Base-by-base conservation (phyloP, 1,139 yeast genomes). In the Saccharomyces uvarum region DNA sequence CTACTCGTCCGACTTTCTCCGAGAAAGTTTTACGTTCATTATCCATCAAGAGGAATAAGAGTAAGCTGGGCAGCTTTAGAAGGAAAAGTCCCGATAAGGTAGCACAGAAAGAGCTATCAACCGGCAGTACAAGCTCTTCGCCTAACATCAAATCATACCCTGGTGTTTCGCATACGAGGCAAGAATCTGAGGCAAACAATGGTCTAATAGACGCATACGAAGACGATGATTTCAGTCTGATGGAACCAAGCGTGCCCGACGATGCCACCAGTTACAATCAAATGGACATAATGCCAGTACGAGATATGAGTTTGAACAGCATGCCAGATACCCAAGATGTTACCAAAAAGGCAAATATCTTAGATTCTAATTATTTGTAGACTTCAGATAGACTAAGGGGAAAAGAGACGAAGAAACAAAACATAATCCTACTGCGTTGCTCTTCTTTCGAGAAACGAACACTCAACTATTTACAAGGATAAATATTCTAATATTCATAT, bases 21-120 rank as follows among this genome's bases (percentile, higher is more conserved):
- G 66, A 63, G 33, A 63, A 58, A 50, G 49, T 66, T 14, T 57
- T 63, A 48, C 57, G 66, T 32, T 65, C 62, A 48, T 58, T 66
- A 27, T 62, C 65, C 6, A 53, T 59, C 31, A 60, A 57, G 49
- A 56, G 62, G 16, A 55, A 55, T 44, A 59, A 57, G 31, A 56
- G 53, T n/a, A 47, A 51, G 26, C 29, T 29, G 9, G 50, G 53
- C 8, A 48, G 31, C 42, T 31, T 19, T 19, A 44, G 48, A 16
- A 50, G 47, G 29, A 21, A 33, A 31, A 44, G 8, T 31, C 51
- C 38, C 14, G 48, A 4, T 33, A 50, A 29, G 44, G 44, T 21
- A 50, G n/a, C 31, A 29, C 52, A 26, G 19, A 48, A 14, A 50
- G 42, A 14, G 16, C 28, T 29, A 3, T 29, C 49, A 3, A 31